Evolutionary conservation across 176 grass and related monocot genomes (phyloP), one percentile per base, ranked within the genome.

Genomic region (Hordeum marinum): DNA sequence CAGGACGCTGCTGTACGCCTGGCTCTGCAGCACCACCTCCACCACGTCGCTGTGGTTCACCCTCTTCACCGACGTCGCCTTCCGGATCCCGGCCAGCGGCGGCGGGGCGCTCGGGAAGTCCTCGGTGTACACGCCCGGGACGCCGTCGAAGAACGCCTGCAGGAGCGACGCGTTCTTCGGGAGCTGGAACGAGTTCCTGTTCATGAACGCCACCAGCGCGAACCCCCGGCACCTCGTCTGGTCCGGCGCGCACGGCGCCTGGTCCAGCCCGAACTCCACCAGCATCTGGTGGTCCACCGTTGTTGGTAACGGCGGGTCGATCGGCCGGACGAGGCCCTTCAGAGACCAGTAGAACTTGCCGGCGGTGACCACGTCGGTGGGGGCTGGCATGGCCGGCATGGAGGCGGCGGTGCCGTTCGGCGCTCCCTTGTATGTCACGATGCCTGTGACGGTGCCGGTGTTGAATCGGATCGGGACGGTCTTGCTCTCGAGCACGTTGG

Each of bases 21-120:
- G 1, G 55, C 78, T 85, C 82, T 91, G 91, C 79, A 97, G 85
- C 50, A 97, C 94, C 20, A 91, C 83, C 89, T 94, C 91, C 35
- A 94, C 89, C 11, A 86, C 88, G 73, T 86, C 72, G 67, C 84
- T 84, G 87, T 88, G 88, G 37, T 82, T 84, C 9, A 93, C 26
- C 83, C 74, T 85, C 69, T 59, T 84, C 23, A 90, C 78, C 62
- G 81, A 63, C 43, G 83, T 94, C 0, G 1, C 26, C 62, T 63
- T 76, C 71, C 55, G 80, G 6, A 58, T 2, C 25, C 29, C 60
- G 21, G 8, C 2, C 63, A 7, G 9, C 62, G 18, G 11, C 11
- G 87, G 63, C 18, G 91, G 89, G 8, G 72, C 42, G 37, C 27
- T 45, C 8, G 87, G 91, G 61, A 95, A 95, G 72, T 95, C 88